A percentile compares a stretch with the other conserved stretches of the same genome.
phyloP scores from a whole-genome alignment of 78 protist species.

The Trichosphaerium sp. region DNA sequence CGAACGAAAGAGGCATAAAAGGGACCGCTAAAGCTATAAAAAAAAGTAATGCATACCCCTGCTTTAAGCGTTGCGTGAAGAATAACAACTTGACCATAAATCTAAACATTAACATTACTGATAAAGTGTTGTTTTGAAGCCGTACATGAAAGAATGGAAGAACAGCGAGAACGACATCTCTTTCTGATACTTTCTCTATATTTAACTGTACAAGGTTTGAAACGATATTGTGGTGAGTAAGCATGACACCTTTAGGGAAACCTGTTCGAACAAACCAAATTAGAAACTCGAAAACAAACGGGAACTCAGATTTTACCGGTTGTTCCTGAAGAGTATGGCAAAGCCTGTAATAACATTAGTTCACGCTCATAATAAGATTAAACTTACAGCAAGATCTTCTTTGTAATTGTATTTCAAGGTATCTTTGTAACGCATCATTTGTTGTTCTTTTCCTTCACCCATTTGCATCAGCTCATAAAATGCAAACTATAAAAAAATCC shows the following conservation, averaged over 20 bases:
- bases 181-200: not conserved
- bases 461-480: no score
- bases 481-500: no score
- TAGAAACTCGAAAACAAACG: no score
- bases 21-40: not conserved
- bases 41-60: not conserved
- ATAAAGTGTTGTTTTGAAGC: not conserved
- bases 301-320: no score
- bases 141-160: constrained; percentile 71
- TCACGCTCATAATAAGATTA: no score
- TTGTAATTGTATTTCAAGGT: no score
- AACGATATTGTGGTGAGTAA: constrained; percentile 68
- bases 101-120: no score
- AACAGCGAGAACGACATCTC: constrained; percentile 29
- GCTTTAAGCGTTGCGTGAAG: not conserved
- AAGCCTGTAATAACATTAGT: no score
- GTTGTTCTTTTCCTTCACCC: no score
- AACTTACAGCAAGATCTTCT: constrained; percentile 26
- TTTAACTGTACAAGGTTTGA: constrained; percentile 54
- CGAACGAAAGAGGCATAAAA: not conserved
- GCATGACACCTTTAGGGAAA: constrained; percentile 69
- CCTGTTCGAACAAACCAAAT: no score
- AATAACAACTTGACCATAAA: constrained; percentile 40
- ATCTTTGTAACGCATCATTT: no score
- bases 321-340: constrained; percentile 36